Base-by-base conservation (phyloP, 2,329 filamentous ascomycete genomes). In the Colletotrichum spinosum region DNA sequence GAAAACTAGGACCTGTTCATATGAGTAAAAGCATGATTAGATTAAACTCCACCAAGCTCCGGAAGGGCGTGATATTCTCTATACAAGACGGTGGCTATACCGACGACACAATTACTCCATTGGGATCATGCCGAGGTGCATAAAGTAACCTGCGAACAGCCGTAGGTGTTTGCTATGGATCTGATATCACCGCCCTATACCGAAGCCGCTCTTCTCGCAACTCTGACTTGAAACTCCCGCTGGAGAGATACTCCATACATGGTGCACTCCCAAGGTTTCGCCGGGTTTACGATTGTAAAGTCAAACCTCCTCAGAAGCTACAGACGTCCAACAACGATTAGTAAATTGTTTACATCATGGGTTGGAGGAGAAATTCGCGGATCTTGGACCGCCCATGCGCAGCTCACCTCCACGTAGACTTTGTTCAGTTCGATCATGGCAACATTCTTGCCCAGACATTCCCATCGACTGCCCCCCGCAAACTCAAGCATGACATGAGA, bases 401-500 rank as follows among this genome's bases (percentile, higher is more conserved):
- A 25, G 54, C 75, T 70, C 68, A 82, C 79, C 76, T 81, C 77
- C 42, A 80, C 76, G 57, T 81, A 72, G 4, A 77, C 70, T 69
- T 79, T 79, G 58, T 76, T 78, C 52, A 80, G 34, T 69, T 81
- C 78, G 62, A 81, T 75, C 10, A 75, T 59, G 1, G 79, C 78
- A 37, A 81, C 71, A 0, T 72, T 73, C 11, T 75, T 74, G 2
- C 79, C 79, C 11, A 80, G 65, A 41, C 79, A 81, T 48, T 74
- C 72, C 71, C 75, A 80, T 2, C 74, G 59, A 0, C 80, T 79
- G 45, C 78, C 74, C 54, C 80, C 80, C 1, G 78, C 71, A 13
- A 80, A 65, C 6, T 80, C 78, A 13, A 78, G 63, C 3, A 73
- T 74, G 46, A 69, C 70, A 56, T 70, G 68, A 15, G 76, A 70